Conservation (phyloP, 352 stramenopile species). For the Globisporangium recalcitrans region DNA sequence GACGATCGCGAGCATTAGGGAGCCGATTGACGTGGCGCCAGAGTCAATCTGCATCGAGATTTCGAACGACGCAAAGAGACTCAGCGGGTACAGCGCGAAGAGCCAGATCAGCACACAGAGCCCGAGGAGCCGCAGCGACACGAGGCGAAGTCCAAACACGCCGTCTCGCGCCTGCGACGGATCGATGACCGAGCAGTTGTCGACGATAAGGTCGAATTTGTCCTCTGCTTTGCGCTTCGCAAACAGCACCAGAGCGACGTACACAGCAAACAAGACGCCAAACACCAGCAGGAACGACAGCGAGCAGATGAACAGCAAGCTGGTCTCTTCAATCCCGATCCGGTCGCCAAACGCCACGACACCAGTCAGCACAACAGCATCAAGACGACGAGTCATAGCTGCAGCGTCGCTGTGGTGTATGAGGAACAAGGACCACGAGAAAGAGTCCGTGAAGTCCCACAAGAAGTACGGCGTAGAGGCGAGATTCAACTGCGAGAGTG, state of each 20-base stretch:
- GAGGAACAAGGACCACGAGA: constrained; percentile 67
- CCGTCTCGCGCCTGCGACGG: neutral
- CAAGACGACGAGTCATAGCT: constrained; percentile 29
- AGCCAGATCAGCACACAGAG: constrained; percentile 61
- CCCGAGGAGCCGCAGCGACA: constrained; percentile 54
- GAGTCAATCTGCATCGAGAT: constrained; percentile 61
- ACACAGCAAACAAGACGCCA: constrained; percentile 28
- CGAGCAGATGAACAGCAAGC: constrained; percentile 30
- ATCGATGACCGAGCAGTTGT: constrained; percentile 26
- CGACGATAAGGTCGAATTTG: constrained; percentile 35
- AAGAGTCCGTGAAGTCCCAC: constrained; percentile 65
- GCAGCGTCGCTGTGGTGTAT: constrained; percentile 19
- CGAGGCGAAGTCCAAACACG: constrained; percentile 46
- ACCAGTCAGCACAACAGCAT: constrained; percentile 46
- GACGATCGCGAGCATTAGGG: constrained; percentile 37
- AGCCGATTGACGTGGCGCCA: constrained; percentile 17
- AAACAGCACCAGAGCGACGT: constrained; percentile 45
- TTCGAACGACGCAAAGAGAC: constrained; percentile 57
- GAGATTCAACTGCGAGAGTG: constrained; percentile 52
- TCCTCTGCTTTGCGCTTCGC: constrained; percentile 53
- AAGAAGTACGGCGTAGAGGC: constrained; percentile 59
- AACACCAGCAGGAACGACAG: constrained; percentile 45
- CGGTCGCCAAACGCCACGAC: constrained; percentile 54
- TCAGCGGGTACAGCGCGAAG: constrained; percentile 57
- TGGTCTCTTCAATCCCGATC: constrained; percentile 43